These are phyloP conservation scores for Calonectria pauciramosa DNA, from an alignment of 2,329 filamentous ascomycete genomes.

Conservation along the genomic window DNA sequence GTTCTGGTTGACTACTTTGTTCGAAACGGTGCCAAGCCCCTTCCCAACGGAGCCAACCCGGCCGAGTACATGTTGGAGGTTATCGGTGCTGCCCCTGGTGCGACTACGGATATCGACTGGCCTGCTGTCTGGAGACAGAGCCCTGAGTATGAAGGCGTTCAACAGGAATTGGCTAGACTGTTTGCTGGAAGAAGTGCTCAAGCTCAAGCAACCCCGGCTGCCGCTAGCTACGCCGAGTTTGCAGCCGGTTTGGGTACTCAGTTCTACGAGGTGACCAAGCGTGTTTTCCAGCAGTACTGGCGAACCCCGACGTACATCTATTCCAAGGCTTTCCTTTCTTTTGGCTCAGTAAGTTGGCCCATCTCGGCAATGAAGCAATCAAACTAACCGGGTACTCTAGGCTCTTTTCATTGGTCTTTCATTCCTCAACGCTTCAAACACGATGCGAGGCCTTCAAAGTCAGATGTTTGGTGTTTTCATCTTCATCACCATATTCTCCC, in stretches of 20 bases:
- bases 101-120: conserved; percentile 57
- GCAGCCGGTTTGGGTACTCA: conserved; percentile 76
- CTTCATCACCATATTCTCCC: conserved; percentile 77
- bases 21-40: conserved; percentile 66
- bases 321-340: conserved; percentile 73
- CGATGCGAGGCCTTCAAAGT: conserved; percentile 77
- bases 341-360: conserved; percentile 48
- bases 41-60: conserved; percentile 69
- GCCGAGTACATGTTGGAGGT: conserved; percentile 75
- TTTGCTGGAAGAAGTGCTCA: neutral
- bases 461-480: conserved; percentile 81
- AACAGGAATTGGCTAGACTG: conserved; percentile 47
- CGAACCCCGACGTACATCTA: conserved; percentile 82
- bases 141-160: conserved; percentile 47
- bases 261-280: conserved; percentile 69
- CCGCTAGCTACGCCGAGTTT: conserved; percentile 67
- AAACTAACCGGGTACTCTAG: neutral
- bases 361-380: neutral
- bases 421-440: conserved; percentile 72
- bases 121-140: conserved; percentile 51
- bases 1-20: conserved; percentile 71
- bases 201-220: conserved; percentile 40
- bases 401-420: conserved; percentile 78
- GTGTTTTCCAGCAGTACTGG: conserved; percentile 85
- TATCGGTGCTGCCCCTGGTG: conserved; percentile 60